These are phyloP conservation scores for Glebionis coronaria DNA, from an alignment of 129 eudicot species.

Conservation along the genomic window DNA sequence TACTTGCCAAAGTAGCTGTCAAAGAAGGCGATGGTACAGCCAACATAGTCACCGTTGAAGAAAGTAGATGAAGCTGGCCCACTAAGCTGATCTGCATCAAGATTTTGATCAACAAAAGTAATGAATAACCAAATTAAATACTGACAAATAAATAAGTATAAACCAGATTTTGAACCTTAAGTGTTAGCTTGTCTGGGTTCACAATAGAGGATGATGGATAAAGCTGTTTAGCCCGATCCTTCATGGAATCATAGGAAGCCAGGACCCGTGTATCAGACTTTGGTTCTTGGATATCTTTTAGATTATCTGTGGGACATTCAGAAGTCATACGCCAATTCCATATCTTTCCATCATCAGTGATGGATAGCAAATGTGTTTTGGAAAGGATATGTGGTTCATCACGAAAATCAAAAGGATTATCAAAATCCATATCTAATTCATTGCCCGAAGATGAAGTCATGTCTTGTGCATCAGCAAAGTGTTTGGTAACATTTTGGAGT, in stretches of 20 bases:
- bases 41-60: conserved; percentile 79
- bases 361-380: conserved; percentile 72
- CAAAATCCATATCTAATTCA: conserved; percentile 69
- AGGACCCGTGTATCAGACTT: conserved; percentile 26
- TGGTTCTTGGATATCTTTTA: conserved; percentile 39
- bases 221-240: conserved; percentile 23
- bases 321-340: conserved; percentile 94
- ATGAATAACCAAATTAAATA: conserved; percentile 12
- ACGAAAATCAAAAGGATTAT: conserved; percentile 72
- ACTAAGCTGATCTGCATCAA: conserved; percentile 64
- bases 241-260: conserved; percentile 28
- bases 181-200: conserved; percentile 50
- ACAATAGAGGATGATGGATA: conserved; percentile 27
- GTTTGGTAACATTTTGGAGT: conserved; percentile 63
- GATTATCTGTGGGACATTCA: conserved; percentile 53
- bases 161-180: conserved; percentile 49
- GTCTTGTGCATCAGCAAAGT: conserved; percentile 46
- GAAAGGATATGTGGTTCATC: conserved; percentile 63
- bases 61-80: conserved; percentile 95
- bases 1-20: conserved; percentile 91
- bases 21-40: conserved; percentile 98
- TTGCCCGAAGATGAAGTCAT: conserved; percentile 34
- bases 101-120: conserved; percentile 11
- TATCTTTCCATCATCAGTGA: conserved; percentile 93
- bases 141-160: neutral